Percentiles rank a stretch among this genome's conserved stretches.
Evolutionary conservation across 164 flowering plant species (phyloP).

Genomic region (Nymphaea colorata): DNA sequence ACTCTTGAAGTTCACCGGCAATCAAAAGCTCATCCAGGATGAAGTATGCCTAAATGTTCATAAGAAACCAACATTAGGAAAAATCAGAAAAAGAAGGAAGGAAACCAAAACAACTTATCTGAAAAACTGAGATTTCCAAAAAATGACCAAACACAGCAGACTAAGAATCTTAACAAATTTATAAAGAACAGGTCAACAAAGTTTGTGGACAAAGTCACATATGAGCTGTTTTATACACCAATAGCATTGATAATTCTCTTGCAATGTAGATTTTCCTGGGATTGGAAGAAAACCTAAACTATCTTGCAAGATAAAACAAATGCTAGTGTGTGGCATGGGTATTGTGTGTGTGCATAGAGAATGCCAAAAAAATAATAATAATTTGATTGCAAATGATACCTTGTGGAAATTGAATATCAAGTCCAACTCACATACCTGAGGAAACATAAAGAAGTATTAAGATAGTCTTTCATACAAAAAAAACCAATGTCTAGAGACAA

Average conservation of each 20-base stretch:
- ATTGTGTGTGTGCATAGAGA: too few species aligned
- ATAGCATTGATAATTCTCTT: too few species aligned
- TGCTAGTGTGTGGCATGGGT: too few species aligned
- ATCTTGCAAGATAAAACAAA: too few species aligned
- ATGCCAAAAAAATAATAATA: too few species aligned
- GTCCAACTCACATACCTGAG: constrained; percentile 84
- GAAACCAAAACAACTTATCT: background rate
- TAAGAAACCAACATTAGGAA: background rate
- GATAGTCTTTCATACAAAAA: background rate
- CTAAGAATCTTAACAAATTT: too few species aligned
- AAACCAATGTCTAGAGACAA: background rate
- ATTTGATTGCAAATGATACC: constrained; percentile 21
- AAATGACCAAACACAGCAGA: background rate
- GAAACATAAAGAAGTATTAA: background rate
- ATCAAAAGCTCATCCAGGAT: constrained; percentile 74
- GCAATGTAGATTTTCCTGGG: too few species aligned
- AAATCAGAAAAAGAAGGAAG: background rate
- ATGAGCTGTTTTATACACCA: too few species aligned
- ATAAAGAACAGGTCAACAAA: too few species aligned
- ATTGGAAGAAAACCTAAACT: too few species aligned
- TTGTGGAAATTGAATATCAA: constrained; percentile 87
- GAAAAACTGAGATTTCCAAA: background rate
- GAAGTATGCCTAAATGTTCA: constrained; percentile 52
- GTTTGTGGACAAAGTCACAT: too few species aligned
- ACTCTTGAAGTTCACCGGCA: constrained; percentile 93